Evolutionary conservation across 768 basidiomycete species (phyloP), one percentile per base, ranked within the genome.

Genomic region (Coprinellus micaceus): DNA sequence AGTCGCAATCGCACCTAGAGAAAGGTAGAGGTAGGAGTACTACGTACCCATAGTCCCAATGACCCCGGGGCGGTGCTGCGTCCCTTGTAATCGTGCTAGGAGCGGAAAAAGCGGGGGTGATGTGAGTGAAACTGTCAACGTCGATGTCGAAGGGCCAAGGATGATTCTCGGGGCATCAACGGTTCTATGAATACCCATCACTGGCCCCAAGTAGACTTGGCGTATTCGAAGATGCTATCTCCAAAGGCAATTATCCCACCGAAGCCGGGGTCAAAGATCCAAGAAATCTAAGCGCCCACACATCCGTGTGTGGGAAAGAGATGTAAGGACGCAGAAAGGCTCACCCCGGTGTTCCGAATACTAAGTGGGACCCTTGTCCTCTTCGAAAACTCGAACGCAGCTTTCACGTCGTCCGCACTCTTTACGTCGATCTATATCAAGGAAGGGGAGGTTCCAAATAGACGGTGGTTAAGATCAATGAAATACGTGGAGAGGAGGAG

Each of bases 321-420:
- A n/a, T n/a, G n/a, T n/a, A n/a, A 43, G n/a, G 15, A 43, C 40
- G 40, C 40, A 10, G 40, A 43, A 43, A 45, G n/a, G 64, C 76
- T 62, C 58, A 80, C 78, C 25, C 81, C 81, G 17, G 80, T 80
- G 57, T 82, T 82, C 61, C 80, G 79, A 22, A 82, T 70, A 13
- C 74, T 74, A 13, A 82, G 61, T 10, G 77, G 74, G n/a, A 78
- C 64, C 3, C 63, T 60, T 6, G 73, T 71, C 40, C 60, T 58
- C 57, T 67, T 73, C 12, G 73, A 68, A 58, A 81, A 82, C n/a
- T 61, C 63, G 37, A 79, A 78, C 0, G 79, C 79, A 2, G 74
- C 72, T 10, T 66, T 56, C 1, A 82, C 75, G 53, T 82, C 80
- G 25, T 69, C 57, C 25, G 70, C 60, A 9, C 59, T 57, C 10